Evolutionary conservation across 192 early-diverging fungal genomes (phyloP).

Genomic region (Gonapodya sp.): DNA sequence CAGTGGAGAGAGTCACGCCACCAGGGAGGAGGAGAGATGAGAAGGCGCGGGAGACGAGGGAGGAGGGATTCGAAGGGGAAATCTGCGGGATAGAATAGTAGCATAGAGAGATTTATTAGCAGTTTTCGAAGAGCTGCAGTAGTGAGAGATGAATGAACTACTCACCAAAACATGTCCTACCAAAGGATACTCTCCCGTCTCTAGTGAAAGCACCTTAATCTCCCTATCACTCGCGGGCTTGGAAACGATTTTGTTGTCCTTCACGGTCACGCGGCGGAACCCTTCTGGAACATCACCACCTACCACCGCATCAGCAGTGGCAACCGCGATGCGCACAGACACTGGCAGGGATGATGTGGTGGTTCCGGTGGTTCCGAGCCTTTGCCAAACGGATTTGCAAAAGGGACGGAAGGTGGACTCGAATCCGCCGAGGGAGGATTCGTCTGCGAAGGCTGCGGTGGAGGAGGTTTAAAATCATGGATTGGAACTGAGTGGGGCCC

Average conservation of each 20-base stretch:
- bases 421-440: neutral
- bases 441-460: neutral
- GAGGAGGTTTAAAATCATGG: neutral
- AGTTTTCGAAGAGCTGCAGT: no score
- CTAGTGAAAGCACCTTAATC: neutral
- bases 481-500: neutral
- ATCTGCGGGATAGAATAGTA: neutral
- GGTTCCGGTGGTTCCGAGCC: neutral
- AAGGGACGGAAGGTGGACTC: neutral
- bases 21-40: neutral
- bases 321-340: neutral
- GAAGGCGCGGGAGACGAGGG: neutral
- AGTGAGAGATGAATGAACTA: neutral
- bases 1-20: neutral
- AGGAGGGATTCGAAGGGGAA: neutral
- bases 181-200: neutral
- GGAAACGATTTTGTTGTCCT: neutral
- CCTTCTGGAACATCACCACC: neutral
- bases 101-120: no score
- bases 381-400: neutral
- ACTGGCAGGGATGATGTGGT: neutral
- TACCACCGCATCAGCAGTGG: neutral
- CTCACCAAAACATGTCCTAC: neutral
- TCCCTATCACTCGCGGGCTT: neutral
- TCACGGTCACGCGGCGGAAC: neutral